Percentiles rank a stretch among this genome's conserved stretches.
These are phyloP conservation scores for Triadica sebifera DNA, from an alignment of 345 rosid species.

Conservation along the genomic window DNA sequence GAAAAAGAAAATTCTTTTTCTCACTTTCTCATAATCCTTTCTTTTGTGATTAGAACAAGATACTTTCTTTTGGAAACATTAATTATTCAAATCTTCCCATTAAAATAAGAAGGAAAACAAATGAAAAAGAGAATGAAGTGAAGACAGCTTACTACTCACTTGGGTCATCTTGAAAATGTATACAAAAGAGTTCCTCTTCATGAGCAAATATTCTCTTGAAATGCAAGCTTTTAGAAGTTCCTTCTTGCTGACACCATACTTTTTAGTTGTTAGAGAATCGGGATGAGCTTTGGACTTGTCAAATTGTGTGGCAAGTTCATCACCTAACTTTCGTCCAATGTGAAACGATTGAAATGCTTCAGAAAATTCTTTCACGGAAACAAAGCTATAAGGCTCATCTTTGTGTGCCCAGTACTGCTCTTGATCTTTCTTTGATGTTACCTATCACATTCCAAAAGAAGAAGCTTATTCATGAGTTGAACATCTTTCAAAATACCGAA, in stretches of 20 bases:
- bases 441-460: conserved; percentile 21
- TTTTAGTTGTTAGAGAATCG: conserved; percentile 56
- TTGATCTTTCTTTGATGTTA: conserved; percentile 67
- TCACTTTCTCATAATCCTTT: not conserved
- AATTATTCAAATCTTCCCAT: not conserved
- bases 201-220: conserved; percentile 62
- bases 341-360: conserved; percentile 63
- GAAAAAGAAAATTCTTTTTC: not conserved
- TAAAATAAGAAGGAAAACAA: not conserved
- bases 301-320: conserved; percentile 57
- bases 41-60: not conserved
- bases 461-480: not conserved
- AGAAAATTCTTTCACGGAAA: conserved; percentile 52
- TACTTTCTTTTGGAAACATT: not conserved
- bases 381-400: conserved; percentile 54
- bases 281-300: conserved; percentile 70
- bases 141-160: conserved; percentile 24
- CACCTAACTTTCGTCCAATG: conserved; percentile 53
- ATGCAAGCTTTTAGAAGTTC: conserved; percentile 64
- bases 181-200: conserved; percentile 79
- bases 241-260: conserved; percentile 56
- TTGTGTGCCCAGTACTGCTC: conserved; percentile 61
- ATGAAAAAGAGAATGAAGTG: not conserved
- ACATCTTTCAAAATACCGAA: not conserved
- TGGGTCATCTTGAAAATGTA: conserved; percentile 55